Percentiles rank a stretch among this genome's conserved stretches.
phyloP scores from a whole-genome alignment of 139 green algal species.

The Haematococcus sp. region DNA sequence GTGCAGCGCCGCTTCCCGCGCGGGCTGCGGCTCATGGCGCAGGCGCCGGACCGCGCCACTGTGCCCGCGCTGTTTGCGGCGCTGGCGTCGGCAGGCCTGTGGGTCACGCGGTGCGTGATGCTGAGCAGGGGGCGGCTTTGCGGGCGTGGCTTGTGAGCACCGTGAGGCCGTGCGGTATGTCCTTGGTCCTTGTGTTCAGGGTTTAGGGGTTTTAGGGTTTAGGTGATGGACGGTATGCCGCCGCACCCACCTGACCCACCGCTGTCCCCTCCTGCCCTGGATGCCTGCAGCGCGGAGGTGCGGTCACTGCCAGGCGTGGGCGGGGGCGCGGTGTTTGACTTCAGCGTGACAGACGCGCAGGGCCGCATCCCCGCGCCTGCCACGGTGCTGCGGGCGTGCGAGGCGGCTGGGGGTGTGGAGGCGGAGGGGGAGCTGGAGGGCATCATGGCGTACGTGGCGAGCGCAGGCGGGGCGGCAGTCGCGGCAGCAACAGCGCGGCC shows the following conservation, averaged over 20 bases:
- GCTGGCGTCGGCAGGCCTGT: slow-evolving; percentile 27
- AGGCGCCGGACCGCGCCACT: slow-evolving; percentile 1
- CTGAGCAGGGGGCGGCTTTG: too few relatives aligned
- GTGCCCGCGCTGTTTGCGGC: slow-evolving; percentile 23
- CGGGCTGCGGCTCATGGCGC: slow-evolving; percentile 75
- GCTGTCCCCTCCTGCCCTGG: background rate
- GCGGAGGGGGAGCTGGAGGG: too few relatives aligned
- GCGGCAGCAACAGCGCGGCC: too few relatives aligned
- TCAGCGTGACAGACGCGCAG: slow-evolving; percentile 29
- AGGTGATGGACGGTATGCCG: background rate
- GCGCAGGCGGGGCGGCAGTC: too few relatives aligned
- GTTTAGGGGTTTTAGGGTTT: background rate
- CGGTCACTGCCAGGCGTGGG: slow-evolving; percentile 12
- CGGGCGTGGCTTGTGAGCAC: too few relatives aligned
- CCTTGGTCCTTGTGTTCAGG: background rate
- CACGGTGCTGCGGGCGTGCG: background rate
- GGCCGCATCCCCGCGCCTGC: slow-evolving; percentile 16
- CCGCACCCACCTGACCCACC: background rate
- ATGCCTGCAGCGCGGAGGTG: slow-evolving; percentile 24
- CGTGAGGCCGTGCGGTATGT: background rate
- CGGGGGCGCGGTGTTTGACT: slow-evolving; percentile 24
- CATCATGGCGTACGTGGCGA: too few relatives aligned
- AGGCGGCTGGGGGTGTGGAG: too few relatives aligned
- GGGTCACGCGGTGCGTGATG: slow-evolving; percentile 24
- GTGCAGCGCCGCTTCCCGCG: slow-evolving; percentile 77